Conservation (phyloP, 305 asterid genomes). For the Nicotiana rustica region DNA sequence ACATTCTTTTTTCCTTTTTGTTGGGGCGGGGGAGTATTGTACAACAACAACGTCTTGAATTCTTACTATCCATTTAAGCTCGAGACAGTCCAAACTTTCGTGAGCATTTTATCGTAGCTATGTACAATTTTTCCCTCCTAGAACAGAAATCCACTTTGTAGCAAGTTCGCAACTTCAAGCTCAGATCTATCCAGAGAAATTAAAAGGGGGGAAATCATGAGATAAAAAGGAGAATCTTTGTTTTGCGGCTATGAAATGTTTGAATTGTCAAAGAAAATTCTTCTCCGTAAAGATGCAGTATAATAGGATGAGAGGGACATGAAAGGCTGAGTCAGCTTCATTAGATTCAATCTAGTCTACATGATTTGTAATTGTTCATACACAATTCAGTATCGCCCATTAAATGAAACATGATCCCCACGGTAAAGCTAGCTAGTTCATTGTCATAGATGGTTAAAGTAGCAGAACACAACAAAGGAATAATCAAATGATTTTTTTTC, state of each 20-base stretch:
- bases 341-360: neutral
- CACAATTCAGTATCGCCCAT: neutral
- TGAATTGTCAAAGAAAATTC: neutral
- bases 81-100: neutral
- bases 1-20: neutral
- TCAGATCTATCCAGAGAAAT: neutral
- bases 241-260: neutral
- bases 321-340: neutral
- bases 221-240: neutral
- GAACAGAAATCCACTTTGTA: neutral
- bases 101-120: neutral
- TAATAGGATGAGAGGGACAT: neutral
- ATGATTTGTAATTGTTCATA: neutral
- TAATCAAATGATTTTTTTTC: neutral
- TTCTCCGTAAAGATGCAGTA: neutral
- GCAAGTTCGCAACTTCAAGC: neutral
- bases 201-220: neutral
- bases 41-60: neutral
- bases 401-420: neutral
- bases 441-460: neutral
- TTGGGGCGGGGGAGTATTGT: neutral
- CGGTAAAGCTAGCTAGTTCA: neutral
- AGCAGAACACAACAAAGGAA: neutral
- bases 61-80: neutral
- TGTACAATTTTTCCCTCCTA: neutral